phyloP scores from a whole-genome alignment of 805 yeast genomes.

The Lachancea dasiensis region DNA sequence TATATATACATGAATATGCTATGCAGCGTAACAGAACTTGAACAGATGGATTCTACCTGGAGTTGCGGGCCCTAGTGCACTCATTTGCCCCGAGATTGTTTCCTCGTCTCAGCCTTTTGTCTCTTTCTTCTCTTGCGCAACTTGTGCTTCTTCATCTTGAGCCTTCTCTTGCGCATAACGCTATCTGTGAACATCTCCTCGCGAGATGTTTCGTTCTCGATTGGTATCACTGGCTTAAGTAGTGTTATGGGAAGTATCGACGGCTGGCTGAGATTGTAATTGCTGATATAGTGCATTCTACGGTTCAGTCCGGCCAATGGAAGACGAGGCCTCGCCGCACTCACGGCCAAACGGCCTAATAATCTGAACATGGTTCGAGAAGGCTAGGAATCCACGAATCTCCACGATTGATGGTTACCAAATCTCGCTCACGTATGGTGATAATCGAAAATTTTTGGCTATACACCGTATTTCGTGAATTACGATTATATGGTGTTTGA shows the following conservation, averaged over 20 bases:
- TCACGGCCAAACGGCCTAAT: background rate
- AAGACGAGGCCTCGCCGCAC: constrained; percentile 1
- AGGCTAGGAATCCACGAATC: background rate
- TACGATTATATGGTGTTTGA: background rate
- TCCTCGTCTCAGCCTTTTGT: constrained; percentile 75
- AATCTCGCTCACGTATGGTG: background rate
- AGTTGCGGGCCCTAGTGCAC: background rate
- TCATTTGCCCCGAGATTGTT: constrained; percentile 43
- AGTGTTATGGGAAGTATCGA: constrained; percentile 1
- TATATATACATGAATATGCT: constrained; percentile 1
- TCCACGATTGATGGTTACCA: background rate
- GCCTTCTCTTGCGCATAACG: constrained; percentile 76
- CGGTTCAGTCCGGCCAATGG: background rate
- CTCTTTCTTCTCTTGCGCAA: constrained; percentile 94
- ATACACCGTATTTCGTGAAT: background rate
- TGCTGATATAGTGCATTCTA: constrained; percentile 1
- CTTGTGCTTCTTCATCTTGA: constrained; percentile 97
- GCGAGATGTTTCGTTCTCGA: constrained; percentile 1
- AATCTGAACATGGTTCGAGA: constrained; percentile 2
- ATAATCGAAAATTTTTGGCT: background rate
- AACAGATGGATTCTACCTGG: background rate
- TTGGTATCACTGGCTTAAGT: constrained; percentile 1
- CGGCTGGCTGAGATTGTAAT: background rate
- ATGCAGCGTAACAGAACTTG: background rate
- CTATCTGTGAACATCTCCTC: constrained; percentile 47